Conservation (phyloP, 2,329 filamentous ascomycete species). For the Phoma sp. region DNA sequence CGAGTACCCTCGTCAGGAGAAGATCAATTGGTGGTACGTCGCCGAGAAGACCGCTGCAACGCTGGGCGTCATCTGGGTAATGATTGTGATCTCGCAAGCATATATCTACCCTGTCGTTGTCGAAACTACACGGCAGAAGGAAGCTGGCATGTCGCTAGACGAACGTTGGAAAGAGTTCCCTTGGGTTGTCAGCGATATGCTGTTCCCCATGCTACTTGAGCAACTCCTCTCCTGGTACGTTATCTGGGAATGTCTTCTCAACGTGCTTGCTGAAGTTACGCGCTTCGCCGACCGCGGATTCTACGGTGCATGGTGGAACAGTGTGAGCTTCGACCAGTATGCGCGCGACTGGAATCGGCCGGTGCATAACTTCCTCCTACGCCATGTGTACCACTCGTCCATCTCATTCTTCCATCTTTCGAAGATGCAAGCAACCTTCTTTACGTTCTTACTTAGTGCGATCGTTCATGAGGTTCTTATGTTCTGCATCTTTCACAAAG, state of each 20-base stretch:
- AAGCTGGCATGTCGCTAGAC: constrained; percentile 65
- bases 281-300: constrained; percentile 79
- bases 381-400: constrained; percentile 79
- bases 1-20: constrained; percentile 74
- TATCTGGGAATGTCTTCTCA: constrained; percentile 73
- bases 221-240: constrained; percentile 80
- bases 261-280: constrained; percentile 77
- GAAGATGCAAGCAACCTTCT: constrained; percentile 73
- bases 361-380: constrained; percentile 76
- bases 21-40: constrained; percentile 76
- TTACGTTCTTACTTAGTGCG: constrained; percentile 75
- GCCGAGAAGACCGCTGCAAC: constrained; percentile 73
- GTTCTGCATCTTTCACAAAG: constrained; percentile 80
- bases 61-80: constrained; percentile 75
- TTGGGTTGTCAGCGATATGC: constrained; percentile 74
- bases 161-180: constrained; percentile 72
- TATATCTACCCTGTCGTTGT: constrained; percentile 80
- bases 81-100: constrained; percentile 78
- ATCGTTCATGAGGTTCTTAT: constrained; percentile 78
- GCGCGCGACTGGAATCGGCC: constrained; percentile 83
- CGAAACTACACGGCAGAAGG: constrained; percentile 70
- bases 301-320: constrained; percentile 61
- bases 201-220: constrained; percentile 81
- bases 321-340: constrained; percentile 73
- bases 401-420: constrained; percentile 75